A percentile compares a stretch with the other conserved stretches of the same genome.
phyloP scores from a whole-genome alignment of 495 filamentous ascomycete genomes.

The Clavariopsis aquatica region DNA sequence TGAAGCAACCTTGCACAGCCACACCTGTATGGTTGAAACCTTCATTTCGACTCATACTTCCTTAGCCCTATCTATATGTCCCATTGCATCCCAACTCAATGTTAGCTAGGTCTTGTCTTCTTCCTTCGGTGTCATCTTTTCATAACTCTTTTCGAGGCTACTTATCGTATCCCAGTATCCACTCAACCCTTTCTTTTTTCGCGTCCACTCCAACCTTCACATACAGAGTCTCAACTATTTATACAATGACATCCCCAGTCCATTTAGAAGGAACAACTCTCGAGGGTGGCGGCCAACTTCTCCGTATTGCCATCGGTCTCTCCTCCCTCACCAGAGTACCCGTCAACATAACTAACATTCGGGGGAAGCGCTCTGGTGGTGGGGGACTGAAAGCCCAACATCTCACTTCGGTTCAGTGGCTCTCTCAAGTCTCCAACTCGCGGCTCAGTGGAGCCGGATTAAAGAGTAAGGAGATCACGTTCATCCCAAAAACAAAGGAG shows the following conservation, averaged over 20 bases:
- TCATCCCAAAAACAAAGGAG: conserved; percentile 21
- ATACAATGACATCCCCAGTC: conserved; percentile 4
- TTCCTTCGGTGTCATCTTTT: too few relatives aligned
- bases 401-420: conserved; percentile 64
- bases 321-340: conserved; percentile 66
- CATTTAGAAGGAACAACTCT: conserved; percentile 55
- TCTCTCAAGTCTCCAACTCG: conserved; percentile 65
- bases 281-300: conserved; percentile 83
- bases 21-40: background rate
- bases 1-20: background rate
- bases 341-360: conserved; percentile 66
- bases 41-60: background rate
- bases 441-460: conserved; percentile 53
- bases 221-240: background rate
- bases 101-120: background rate
- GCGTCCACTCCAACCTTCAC: background rate
- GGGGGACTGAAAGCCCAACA: conserved; percentile 76
- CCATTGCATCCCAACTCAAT: background rate
- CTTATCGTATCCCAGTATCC: too few relatives aligned
- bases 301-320: conserved; percentile 69
- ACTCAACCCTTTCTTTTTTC: background rate
- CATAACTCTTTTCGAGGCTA: too few relatives aligned
- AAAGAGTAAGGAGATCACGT: conserved; percentile 46
- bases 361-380: conserved; percentile 62
- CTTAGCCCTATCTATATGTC: background rate